Evolutionary conservation across 192 early-diverging fungal species (phyloP).

Genomic region (Coemansia sp.): DNA sequence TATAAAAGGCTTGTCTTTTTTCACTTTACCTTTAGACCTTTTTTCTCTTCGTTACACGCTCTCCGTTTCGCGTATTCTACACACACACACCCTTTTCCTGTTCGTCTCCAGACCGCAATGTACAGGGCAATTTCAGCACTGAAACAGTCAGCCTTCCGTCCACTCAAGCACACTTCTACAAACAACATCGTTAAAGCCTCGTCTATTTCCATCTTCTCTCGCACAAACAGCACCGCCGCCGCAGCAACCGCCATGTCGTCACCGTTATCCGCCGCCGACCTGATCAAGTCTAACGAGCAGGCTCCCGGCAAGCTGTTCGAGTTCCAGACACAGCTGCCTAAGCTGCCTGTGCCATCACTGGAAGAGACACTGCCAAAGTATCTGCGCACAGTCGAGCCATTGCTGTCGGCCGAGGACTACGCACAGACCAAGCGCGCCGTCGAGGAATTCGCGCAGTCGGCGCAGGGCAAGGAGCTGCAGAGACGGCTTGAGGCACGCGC

Average conservation of each 20-base stretch:
- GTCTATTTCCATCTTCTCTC: slow-evolving; percentile 9
- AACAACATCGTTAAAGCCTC: slow-evolving; percentile 22
- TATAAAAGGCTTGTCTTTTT: not conserved
- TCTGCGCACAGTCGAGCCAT: slow-evolving; percentile 71
- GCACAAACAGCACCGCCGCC: slow-evolving; percentile 11
- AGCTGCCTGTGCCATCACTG: slow-evolving; percentile 86
- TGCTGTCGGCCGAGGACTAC: slow-evolving; percentile 68
- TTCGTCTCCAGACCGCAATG: slow-evolving; percentile 23
- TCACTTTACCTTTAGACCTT: not conserved
- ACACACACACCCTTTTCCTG: not conserved
- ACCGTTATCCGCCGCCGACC: slow-evolving; percentile 15
- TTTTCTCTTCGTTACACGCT: not conserved
- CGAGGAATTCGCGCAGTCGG: slow-evolving; percentile 75
- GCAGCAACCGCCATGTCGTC: slow-evolving; percentile 20
- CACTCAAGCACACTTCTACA: slow-evolving; percentile 27
- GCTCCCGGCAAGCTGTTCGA: slow-evolving; percentile 64
- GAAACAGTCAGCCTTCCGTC: slow-evolving; percentile 34
- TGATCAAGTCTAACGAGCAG: slow-evolving; percentile 17
- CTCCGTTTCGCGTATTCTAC: not conserved
- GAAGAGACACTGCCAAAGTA: slow-evolving; percentile 82
- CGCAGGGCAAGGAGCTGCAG: slow-evolving; percentile 86
- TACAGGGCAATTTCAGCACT: slow-evolving; percentile 44
- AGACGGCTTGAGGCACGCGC: slow-evolving; percentile 75
- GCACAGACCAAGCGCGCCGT: slow-evolving; percentile 64
- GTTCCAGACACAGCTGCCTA: slow-evolving; percentile 76